These are phyloP conservation scores for Talaromyces trachyspermus DNA, from an alignment of 495 filamentous ascomycete genomes.

Conservation along the genomic window DNA sequence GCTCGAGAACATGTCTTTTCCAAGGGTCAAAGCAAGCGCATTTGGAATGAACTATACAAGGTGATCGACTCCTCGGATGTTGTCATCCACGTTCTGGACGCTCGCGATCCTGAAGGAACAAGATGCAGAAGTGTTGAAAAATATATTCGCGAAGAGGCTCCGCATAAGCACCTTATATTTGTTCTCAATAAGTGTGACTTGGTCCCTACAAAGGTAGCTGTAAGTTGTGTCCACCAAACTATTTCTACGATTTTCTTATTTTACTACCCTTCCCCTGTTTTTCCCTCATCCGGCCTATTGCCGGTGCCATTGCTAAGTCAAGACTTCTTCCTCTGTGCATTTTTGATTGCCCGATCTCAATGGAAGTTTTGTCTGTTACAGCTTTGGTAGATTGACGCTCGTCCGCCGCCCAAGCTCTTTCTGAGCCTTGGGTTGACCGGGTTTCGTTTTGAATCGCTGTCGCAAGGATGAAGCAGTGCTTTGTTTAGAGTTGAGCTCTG, in stretches of 20 bases:
- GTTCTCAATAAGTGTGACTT: constrained; percentile 94
- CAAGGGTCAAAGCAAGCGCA: constrained; percentile 89
- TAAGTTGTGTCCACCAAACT: constrained; percentile 51
- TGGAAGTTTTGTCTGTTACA: constrained; percentile 93
- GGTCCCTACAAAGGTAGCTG: constrained; percentile 86
- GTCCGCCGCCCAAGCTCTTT: constrained; percentile 60
- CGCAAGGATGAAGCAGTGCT: constrained; percentile 52
- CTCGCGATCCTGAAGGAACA: constrained; percentile 84
- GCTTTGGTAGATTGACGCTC: constrained; percentile 85
- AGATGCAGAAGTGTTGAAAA: constrained; percentile 86
- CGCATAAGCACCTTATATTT: constrained; percentile 90
- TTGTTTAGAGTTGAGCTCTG: constrained; percentile 88
- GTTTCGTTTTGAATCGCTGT: constrained; percentile 73
- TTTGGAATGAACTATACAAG: constrained; percentile 99
- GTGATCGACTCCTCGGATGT: constrained; percentile 97
- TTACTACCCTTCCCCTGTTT: constrained; percentile 13
- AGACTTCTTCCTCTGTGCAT: constrained; percentile 65
- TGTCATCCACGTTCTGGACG: constrained; percentile 89
- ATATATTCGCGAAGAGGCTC: constrained; percentile 85
- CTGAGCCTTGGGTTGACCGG: constrained; percentile 56
- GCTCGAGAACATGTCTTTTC: constrained; percentile 85
- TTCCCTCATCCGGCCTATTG: constrained; percentile 10
- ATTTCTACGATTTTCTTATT: constrained; percentile 9
- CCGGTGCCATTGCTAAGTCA: constrained; percentile 84
- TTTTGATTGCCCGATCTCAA: constrained; percentile 36